A percentile compares a stretch with the other conserved stretches of the same genome.
Evolutionary conservation across 768 basidiomycete species (phyloP).

Genomic region (Tulasnella sp.): DNA sequence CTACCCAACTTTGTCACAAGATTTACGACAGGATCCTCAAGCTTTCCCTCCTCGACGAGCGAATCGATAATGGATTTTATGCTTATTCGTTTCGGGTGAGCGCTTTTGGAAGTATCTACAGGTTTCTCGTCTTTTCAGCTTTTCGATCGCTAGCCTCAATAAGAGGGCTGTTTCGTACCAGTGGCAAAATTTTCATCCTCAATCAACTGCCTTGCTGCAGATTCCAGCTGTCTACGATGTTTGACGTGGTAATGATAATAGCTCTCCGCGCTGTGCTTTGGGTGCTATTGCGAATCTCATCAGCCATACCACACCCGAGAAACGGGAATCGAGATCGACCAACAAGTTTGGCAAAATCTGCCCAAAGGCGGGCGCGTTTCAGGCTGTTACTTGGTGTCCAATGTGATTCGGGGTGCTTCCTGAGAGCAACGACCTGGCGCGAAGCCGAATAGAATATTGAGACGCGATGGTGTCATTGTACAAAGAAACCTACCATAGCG

Average conservation of each 20-base stretch:
- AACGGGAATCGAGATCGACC: background rate
- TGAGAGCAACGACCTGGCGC: background rate
- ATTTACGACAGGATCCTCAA: background rate
- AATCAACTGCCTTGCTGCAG: background rate
- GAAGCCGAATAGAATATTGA: background rate
- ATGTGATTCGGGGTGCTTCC: background rate
- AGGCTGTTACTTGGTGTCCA: background rate
- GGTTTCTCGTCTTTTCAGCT: background rate
- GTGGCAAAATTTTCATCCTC: background rate
- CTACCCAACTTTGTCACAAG: background rate
- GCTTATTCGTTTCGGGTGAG: too few species aligned
- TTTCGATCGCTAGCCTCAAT: background rate
- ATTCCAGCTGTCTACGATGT: background rate
- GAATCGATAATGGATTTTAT: background rate
- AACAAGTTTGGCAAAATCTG: background rate
- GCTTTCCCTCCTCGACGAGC: background rate
- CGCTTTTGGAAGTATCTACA: background rate
- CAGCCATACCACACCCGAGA: background rate
- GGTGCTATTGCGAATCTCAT: background rate
- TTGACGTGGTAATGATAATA: background rate
- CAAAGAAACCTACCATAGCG: background rate
- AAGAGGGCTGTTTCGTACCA: background rate
- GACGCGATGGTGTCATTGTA: background rate
- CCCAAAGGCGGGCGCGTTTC: background rate
- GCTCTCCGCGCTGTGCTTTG: background rate